A percentile compares a stretch with the other conserved stretches of the same genome.
These are phyloP conservation scores for Diatrype stigma DNA, from an alignment of 2,329 filamentous ascomycete genomes.

Conservation along the genomic window DNA sequence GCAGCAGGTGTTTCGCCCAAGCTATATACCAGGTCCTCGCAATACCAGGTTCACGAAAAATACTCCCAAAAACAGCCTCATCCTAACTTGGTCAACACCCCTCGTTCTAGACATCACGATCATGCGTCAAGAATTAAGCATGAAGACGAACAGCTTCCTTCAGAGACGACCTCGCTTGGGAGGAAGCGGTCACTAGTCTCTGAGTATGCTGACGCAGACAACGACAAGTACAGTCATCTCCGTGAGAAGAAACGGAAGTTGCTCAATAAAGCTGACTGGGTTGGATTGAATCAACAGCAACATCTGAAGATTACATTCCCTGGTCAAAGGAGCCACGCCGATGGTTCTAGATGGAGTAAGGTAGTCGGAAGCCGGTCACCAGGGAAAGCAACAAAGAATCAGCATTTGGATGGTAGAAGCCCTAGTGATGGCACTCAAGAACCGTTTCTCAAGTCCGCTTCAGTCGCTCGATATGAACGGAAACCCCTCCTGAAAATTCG, in stretches of 20 bases:
- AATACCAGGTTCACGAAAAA: neutral
- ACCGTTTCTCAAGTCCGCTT: neutral
- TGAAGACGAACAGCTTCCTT: neutral
- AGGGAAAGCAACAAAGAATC: conserved; percentile 5
- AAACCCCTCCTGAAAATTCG: conserved; percentile 23
- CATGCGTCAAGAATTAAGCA: conserved; percentile 3
- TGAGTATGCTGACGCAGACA: conserved; percentile 1
- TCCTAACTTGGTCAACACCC: neutral
- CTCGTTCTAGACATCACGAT: neutral
- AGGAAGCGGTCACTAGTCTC: conserved; percentile 8
- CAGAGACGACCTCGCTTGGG: conserved; percentile 6
- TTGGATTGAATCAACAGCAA: conserved; percentile 28
- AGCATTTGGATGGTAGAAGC: neutral
- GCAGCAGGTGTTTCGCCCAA: conserved; percentile 4
- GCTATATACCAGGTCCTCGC: conserved; percentile 10
- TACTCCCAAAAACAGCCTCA: neutral
- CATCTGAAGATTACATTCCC: conserved; percentile 28
- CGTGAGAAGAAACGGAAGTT: conserved; percentile 25
- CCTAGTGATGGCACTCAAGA: neutral
- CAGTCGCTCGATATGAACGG: neutral
- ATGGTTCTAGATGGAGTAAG: conserved; percentile 19
- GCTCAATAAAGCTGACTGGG: conserved; percentile 31
- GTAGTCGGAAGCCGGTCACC: conserved; percentile 5
- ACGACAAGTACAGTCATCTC: conserved; percentile 5
- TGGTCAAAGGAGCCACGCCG: conserved; percentile 13